These are phyloP conservation scores for Scedosporium apiospermum DNA, from an alignment of 2,329 filamentous ascomycete species.

Conservation along the genomic window DNA sequence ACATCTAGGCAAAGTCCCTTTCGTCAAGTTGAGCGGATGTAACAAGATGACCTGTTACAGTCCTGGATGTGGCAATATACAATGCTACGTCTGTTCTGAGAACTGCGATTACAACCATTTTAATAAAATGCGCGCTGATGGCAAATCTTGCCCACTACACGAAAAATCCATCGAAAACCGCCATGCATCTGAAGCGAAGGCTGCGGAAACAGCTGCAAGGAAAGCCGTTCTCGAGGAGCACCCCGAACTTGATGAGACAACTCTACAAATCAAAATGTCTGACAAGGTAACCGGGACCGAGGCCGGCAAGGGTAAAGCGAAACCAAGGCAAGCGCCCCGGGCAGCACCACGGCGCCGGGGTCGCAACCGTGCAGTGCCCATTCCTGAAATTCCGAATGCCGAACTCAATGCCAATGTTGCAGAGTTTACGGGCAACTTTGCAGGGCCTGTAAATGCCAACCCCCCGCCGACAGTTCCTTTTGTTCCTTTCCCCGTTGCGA, in stretches of 20 bases:
- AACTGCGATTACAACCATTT: conserved; percentile 64
- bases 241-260: conserved; percentile 47
- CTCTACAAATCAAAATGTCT: conserved; percentile 51
- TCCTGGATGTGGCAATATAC: conserved; percentile 37
- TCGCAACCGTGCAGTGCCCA: no score
- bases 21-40: conserved; percentile 71
- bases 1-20: conserved; percentile 51
- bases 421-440: no score
- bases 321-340: no score
- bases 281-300: conserved; percentile 27
- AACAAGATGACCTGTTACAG: conserved; percentile 72
- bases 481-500: no score
- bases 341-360: no score
- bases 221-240: conserved; percentile 40
- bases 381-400: no score
- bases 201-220: background rate
- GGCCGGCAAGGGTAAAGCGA: no score
- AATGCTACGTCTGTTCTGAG: conserved; percentile 65
- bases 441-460: no score
- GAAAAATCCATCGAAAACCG: conserved; percentile 32
- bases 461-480: no score
- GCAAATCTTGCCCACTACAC: conserved; percentile 57
- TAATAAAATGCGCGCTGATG: conserved; percentile 37
- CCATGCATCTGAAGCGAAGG: background rate
- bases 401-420: no score